Conservation (phyloP, 108 stramenopile species). For the Cyclotella choctawhatcheeana region DNA sequence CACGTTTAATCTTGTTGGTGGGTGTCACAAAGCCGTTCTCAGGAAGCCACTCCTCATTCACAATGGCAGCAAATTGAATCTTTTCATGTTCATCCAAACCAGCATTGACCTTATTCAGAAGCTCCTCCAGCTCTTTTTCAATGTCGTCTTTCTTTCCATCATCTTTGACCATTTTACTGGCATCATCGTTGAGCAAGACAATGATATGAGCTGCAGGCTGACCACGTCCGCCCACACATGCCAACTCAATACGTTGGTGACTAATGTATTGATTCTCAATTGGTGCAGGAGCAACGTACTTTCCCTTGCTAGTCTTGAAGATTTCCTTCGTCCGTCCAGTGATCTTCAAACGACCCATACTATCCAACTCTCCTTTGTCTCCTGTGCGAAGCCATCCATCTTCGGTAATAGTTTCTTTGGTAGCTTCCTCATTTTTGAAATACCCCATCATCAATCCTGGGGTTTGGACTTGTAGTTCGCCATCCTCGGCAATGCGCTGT, state of each 20-base stretch:
- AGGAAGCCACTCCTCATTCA: conserved; percentile 84
- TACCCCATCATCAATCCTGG: conserved; percentile 81
- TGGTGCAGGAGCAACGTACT: conserved; percentile 79
- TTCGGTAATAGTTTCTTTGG: conserved; percentile 75
- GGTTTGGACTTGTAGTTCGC: too few species aligned
- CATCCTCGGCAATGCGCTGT: conserved; percentile 71
- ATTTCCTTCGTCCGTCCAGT: conserved; percentile 86
- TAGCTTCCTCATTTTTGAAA: conserved; percentile 82
- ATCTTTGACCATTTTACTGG: conserved; percentile 31
- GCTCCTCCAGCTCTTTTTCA: conserved; percentile 55
- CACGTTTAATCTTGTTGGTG: too few species aligned
- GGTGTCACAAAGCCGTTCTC: too few species aligned
- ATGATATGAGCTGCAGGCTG: conserved; percentile 67
- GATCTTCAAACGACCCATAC: conserved; percentile 78
- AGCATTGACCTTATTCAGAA: conserved; percentile 58
- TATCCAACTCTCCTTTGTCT: conserved; percentile 80
- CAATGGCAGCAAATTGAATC: conserved; percentile 63
- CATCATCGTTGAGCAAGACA: conserved; percentile 65
- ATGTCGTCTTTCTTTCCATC: conserved; percentile 51
- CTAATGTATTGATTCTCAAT: conserved; percentile 69
- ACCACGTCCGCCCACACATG: conserved; percentile 69
- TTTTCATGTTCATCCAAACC: conserved; percentile 67
- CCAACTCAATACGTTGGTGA: conserved; percentile 61
- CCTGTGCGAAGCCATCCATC: conserved; percentile 89
- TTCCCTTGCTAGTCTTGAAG: conserved; percentile 83